phyloP scores from a whole-genome alignment of 352 stramenopile genomes.

The Thalassiosira ordinaria region DNA sequence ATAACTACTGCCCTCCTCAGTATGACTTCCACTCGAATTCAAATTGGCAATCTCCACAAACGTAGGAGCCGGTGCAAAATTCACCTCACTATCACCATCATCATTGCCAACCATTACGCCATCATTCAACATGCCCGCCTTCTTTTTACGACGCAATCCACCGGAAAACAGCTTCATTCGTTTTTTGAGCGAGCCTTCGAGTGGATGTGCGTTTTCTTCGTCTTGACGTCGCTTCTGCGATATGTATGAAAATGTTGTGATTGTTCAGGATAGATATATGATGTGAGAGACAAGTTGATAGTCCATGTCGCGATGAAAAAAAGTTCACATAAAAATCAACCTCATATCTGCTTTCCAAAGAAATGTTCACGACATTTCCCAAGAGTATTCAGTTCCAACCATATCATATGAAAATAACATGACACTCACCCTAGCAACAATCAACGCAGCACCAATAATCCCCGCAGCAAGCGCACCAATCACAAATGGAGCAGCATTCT shows the following conservation, averaged over 20 bases:
- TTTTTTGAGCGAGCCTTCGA: conserved; percentile 38
- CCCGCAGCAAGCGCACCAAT: conserved; percentile 20
- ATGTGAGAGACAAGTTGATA: neutral
- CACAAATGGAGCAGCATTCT: conserved; percentile 17
- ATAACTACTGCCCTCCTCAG: too few relatives aligned
- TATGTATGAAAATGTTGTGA: too few relatives aligned
- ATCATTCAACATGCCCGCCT: conserved; percentile 1
- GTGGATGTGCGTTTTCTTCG: conserved; percentile 10
- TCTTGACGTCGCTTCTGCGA: conserved; percentile 27
- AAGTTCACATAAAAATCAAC: too few relatives aligned
- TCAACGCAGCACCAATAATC: conserved; percentile 21
- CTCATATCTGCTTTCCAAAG: too few relatives aligned
- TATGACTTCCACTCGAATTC: too few relatives aligned
- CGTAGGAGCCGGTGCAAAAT: too few relatives aligned
- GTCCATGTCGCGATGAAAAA: neutral
- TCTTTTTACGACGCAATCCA: conserved; percentile 11
- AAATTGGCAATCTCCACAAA: conserved; percentile 35
- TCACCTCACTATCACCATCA: too few relatives aligned
- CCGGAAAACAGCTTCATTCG: conserved; percentile 36
- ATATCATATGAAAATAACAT: neutral
- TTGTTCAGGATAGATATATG: too few relatives aligned
- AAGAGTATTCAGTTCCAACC: neutral
- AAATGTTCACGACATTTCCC: neutral
- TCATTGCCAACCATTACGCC: conserved; percentile 4
- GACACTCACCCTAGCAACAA: conserved; percentile 28